Conservation (phyloP, 2,329 filamentous ascomycete species). For the Scedosporium minutisporum region DNA sequence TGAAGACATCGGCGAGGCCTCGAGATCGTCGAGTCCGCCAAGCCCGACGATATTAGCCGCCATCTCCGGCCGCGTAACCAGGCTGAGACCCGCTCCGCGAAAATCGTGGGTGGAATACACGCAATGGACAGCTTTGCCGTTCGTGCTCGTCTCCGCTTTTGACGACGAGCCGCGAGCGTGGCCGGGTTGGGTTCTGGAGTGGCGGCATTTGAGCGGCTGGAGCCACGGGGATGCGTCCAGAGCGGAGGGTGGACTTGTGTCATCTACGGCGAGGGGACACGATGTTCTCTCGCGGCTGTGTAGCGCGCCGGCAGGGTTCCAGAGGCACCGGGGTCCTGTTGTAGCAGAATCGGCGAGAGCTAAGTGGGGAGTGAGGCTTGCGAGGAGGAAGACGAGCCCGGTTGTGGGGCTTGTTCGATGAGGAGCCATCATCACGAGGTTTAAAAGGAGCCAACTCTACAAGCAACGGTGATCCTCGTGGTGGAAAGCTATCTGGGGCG, state of each 20-base stretch:
- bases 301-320: neutral
- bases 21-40: neutral
- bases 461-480: neutral
- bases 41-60: slow-evolving; percentile 1
- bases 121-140: neutral
- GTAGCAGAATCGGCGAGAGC: neutral
- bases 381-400: neutral
- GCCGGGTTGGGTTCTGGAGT: neutral
- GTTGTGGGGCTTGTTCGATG: neutral
- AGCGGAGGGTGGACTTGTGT: neutral
- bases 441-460: neutral
- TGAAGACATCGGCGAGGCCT: neutral
- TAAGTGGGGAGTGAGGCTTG: neutral
- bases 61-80: neutral
- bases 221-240: neutral
- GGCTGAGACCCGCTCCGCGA: neutral
- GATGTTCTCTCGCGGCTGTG: neutral
- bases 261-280: slow-evolving; percentile 1
- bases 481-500: neutral
- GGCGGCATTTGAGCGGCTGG: neutral
- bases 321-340: neutral
- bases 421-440: neutral
- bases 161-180: neutral
- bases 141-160: neutral
- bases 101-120: neutral